Evolutionary conservation across 2,329 filamentous ascomycete species (phyloP).

Genomic region (Alternaria brassicicola): DNA sequence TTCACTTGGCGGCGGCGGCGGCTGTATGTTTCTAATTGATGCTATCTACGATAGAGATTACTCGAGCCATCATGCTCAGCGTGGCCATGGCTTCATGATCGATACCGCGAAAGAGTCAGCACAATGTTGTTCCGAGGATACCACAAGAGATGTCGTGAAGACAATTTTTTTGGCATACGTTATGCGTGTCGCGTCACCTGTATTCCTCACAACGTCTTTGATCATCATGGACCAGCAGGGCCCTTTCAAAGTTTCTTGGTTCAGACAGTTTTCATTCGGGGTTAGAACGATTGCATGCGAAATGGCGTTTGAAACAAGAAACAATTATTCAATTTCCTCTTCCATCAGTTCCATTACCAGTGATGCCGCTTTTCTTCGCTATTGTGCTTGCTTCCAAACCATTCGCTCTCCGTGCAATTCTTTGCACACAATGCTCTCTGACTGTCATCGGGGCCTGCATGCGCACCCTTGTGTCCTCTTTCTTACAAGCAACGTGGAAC

Average conservation of each 20-base stretch:
- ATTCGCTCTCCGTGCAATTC: neutral
- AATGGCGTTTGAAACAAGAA: conserved; percentile 35
- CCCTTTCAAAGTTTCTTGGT: conserved; percentile 19
- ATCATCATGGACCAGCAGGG: conserved; percentile 7
- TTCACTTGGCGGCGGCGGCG: conserved; percentile 47
- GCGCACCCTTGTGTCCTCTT: conserved; percentile 8
- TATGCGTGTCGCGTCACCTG: conserved; percentile 9
- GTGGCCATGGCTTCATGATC: conserved; percentile 3
- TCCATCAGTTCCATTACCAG: neutral
- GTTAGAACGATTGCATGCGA: conserved; percentile 37
- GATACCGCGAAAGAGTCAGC: conserved; percentile 2
- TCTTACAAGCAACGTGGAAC: conserved; percentile 38
- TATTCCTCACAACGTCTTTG: conserved; percentile 6
- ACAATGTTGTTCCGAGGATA: neutral
- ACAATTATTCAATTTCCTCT: conserved; percentile 27
- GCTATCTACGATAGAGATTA: conserved; percentile 38
- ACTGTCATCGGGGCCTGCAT: conserved; percentile 6
- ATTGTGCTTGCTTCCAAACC: neutral
- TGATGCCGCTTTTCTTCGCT: neutral
- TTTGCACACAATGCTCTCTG: neutral
- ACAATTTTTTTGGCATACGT: conserved; percentile 7
- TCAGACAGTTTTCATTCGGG: conserved; percentile 16
- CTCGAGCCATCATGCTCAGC: conserved; percentile 15
- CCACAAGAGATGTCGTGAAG: neutral
- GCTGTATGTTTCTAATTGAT: conserved; percentile 45